phyloP scores from a whole-genome alignment of 257 asterid species.

The Leonotis leonurus region DNA sequence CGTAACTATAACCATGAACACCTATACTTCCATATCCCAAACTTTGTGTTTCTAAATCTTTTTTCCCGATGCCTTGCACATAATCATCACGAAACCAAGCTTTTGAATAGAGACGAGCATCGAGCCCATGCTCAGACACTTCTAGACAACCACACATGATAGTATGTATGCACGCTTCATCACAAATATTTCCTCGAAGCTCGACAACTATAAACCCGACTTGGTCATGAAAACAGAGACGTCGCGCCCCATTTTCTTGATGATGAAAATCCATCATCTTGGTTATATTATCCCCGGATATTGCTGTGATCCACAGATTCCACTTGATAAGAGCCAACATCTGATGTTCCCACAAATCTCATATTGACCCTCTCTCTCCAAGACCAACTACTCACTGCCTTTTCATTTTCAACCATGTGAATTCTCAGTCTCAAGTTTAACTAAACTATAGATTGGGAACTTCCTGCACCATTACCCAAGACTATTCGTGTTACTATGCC shows the following conservation, averaged over 20 bases:
- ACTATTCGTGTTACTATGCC: background rate
- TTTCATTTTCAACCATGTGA: constrained; percentile 2
- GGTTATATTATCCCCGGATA: background rate
- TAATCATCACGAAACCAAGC: constrained; percentile 6
- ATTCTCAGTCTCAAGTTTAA: background rate
- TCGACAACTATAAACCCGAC: background rate
- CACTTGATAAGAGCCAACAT: background rate
- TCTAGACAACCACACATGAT: constrained; percentile 9
- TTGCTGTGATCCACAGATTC: background rate
- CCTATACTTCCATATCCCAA: too few relatives aligned
- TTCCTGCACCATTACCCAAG: background rate
- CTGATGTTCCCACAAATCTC: constrained; percentile 17
- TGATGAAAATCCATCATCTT: constrained; percentile 6
- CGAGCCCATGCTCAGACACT: background rate
- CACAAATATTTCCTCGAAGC: constrained; percentile 22
- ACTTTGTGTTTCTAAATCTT: too few relatives aligned
- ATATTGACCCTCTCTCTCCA: constrained; percentile 20
- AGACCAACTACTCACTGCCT: background rate
- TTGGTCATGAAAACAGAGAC: background rate
- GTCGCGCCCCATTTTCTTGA: constrained; percentile 14
- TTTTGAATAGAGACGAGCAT: background rate
- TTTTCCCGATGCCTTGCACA: constrained; percentile 1
- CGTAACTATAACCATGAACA: too few relatives aligned
- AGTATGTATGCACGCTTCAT: constrained; percentile 23
- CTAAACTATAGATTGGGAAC: constrained; percentile 9